A percentile compares a stretch with the other conserved stretches of the same genome.
Conservation (phyloP, 371 early-diverging fungal genomes). For the Mucor velutinosus region DNA sequence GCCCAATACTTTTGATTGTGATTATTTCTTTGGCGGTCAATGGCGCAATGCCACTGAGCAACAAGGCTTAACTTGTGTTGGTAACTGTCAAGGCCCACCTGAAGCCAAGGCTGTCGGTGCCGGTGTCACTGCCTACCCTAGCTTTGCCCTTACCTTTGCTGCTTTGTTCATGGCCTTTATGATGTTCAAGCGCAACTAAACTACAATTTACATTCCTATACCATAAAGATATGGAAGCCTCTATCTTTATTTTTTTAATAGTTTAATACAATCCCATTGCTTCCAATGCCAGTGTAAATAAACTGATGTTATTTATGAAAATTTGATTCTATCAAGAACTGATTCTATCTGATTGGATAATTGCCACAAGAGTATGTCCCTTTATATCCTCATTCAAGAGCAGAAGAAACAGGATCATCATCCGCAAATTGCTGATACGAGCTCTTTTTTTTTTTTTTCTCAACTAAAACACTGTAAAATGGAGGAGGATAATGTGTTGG, state of each 20-base stretch:
- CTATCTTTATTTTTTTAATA: not conserved
- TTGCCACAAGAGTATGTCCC: too few species aligned
- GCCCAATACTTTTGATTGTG: not conserved
- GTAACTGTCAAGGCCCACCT: slow-evolving; percentile 1
- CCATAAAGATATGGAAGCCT: not conserved
- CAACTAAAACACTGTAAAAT: not conserved
- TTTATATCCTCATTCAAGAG: not conserved
- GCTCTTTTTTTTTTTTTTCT: not conserved
- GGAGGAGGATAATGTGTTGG: not conserved
- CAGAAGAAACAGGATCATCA: not conserved
- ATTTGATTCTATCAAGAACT: too few species aligned
- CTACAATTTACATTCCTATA: not conserved
- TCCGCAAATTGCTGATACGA: not conserved
- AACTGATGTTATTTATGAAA: not conserved
- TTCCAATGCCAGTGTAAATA: not conserved
- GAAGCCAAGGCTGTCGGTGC: slow-evolving; percentile 1
- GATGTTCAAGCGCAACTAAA: not conserved
- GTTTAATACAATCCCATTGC: not conserved
- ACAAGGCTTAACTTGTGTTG: not conserved
- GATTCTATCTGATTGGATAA: too few species aligned
- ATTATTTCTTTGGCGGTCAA: slow-evolving; percentile 4
- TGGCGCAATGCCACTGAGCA: slow-evolving; percentile 4
- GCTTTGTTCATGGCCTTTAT: not conserved
- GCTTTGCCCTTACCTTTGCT: not conserved
- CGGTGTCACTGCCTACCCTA: not conserved